Evolutionary conservation across 495 filamentous ascomycete genomes (phyloP).

Genomic region (Aspergillus indologenus): DNA sequence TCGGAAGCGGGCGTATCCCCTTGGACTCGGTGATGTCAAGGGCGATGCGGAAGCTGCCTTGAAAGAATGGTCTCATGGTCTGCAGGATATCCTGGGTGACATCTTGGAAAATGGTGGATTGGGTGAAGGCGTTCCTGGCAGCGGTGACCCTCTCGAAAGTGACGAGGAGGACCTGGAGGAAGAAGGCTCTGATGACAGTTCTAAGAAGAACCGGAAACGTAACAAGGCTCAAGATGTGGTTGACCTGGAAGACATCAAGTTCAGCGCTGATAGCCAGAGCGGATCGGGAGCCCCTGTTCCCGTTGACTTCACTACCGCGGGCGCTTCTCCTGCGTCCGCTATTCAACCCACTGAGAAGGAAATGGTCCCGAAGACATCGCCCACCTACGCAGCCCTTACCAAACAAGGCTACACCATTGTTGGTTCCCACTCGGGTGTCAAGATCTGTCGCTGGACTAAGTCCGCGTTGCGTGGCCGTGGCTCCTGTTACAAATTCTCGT

Average conservation of each 20-base stretch:
- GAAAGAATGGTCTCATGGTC: conserved; percentile 71
- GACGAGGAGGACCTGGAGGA: conserved; percentile 66
- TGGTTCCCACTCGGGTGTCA: conserved; percentile 92
- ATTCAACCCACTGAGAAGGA: conserved; percentile 60
- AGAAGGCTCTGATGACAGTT: conserved; percentile 35
- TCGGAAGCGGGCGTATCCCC: conserved; percentile 73
- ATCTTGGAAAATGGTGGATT: conserved; percentile 58
- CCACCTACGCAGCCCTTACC: conserved; percentile 81
- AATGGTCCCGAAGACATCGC: conserved; percentile 89
- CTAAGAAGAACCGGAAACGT: conserved; percentile 31
- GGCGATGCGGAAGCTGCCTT: conserved; percentile 61
- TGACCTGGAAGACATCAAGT: conserved; percentile 85
- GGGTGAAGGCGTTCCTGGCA: conserved; percentile 77
- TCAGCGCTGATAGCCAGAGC: conserved; percentile 39
- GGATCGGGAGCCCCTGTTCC: conserved; percentile 52
- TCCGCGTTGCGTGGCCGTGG: conserved; percentile 93
- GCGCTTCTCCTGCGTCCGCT: conserved; percentile 42
- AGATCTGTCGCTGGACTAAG: conserved; percentile 98
- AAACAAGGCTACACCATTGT: conserved; percentile 97
- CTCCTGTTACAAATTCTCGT: conserved; percentile 94
- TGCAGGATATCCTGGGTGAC: conserved; percentile 68
- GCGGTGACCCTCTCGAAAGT: conserved; percentile 79
- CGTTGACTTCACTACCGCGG: conserved; percentile 80
- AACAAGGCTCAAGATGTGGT: conserved; percentile 51
- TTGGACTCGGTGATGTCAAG: conserved; percentile 86